Evolutionary conservation across 768 basidiomycete genomes (phyloP).

Genomic region (Boletus pseudo-olivaceus): DNA sequence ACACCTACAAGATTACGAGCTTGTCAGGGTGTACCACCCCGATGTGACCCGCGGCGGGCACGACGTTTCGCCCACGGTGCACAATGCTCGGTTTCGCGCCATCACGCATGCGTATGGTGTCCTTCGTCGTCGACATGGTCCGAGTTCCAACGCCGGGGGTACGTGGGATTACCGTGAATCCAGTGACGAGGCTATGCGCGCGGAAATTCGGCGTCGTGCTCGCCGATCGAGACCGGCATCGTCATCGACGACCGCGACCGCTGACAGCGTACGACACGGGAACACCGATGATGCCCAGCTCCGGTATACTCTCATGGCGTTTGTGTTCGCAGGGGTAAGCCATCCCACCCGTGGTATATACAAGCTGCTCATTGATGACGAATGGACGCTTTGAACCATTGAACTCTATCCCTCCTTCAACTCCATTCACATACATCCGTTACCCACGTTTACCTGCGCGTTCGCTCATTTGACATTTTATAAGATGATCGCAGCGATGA

Average conservation of each 20-base stretch:
- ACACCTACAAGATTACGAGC: slow-evolving; percentile 57
- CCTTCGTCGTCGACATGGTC: slow-evolving; percentile 14
- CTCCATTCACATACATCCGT: background rate
- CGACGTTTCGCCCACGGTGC: slow-evolving; percentile 37
- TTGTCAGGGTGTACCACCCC: slow-evolving; percentile 70
- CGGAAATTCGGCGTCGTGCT: slow-evolving; percentile 51
- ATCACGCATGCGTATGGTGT: slow-evolving; percentile 63
- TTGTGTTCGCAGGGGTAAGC: slow-evolving; percentile 17
- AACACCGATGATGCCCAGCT: slow-evolving; percentile 1
- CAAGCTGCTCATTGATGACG: background rate
- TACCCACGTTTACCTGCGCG: background rate
- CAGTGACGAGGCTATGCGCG: slow-evolving; percentile 41
- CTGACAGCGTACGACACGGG: background rate
- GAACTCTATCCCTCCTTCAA: background rate
- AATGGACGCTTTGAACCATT: background rate
- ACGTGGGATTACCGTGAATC: slow-evolving; percentile 3
- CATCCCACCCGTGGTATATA: background rate
- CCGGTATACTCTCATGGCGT: slow-evolving; percentile 9
- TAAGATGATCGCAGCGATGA: slow-evolving; percentile 10
- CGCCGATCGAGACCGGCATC: slow-evolving; percentile 11
- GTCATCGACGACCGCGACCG: slow-evolving; percentile 25
- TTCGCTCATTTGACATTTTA: no score
- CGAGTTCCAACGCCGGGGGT: background rate
- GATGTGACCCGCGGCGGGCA: slow-evolving; percentile 48
- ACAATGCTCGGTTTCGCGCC: slow-evolving; percentile 60